phyloP scores from a whole-genome alignment of 441 rosid species.

The Adansonia grandidieri region DNA sequence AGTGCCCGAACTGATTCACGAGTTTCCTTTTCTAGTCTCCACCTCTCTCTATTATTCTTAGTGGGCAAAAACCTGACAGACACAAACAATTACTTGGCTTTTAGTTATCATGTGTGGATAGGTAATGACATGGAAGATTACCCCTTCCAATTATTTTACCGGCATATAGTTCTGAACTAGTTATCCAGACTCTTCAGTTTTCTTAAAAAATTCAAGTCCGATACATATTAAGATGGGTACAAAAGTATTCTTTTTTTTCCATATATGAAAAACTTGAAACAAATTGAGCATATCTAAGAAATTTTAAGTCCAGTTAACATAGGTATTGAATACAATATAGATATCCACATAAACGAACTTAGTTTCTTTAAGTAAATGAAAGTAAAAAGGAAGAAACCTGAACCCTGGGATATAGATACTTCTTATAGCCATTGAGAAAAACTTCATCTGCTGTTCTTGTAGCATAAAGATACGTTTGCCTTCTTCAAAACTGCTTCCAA shows the following conservation, averaged over 20 bases:
- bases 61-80: slow-evolving; percentile 75
- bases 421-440: slow-evolving; percentile 56
- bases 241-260: no score
- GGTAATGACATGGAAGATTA: not conserved
- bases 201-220: no score
- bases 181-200: no score
- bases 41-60: slow-evolving; percentile 65
- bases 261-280: no score
- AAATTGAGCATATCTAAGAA: no score
- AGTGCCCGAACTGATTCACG: slow-evolving; percentile 57
- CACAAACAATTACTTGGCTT: no score
- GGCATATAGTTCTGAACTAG: not conserved
- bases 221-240: no score
- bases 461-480: slow-evolving; percentile 67
- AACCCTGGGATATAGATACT: slow-evolving; percentile 76
- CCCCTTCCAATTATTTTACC: not conserved
- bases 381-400: slow-evolving; percentile 46
- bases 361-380: not conserved
- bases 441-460: slow-evolving; percentile 72
- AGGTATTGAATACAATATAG: not conserved
- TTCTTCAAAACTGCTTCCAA: slow-evolving; percentile 79
- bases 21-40: slow-evolving; percentile 65
- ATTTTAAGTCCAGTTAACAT: no score
- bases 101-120: no score
- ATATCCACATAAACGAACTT: not conserved